Conservation (phyloP, 345 rosid genomes). For the Eucalyptus microcorys region DNA sequence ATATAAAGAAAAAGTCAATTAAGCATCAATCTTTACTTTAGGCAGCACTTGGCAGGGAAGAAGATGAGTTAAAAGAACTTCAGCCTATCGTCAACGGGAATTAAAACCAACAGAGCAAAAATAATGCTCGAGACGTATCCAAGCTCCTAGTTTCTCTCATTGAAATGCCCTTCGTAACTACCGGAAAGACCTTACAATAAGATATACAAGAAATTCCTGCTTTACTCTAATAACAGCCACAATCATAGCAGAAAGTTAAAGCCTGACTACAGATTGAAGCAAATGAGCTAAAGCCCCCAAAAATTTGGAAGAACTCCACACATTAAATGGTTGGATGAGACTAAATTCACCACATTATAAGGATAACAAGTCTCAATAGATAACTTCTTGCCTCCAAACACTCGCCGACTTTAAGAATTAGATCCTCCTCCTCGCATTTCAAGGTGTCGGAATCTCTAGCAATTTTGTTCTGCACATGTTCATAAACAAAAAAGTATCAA, state of each 20-base stretch:
- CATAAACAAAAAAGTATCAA: background rate
- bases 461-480: slow-evolving; percentile 54
- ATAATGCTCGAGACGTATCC: background rate
- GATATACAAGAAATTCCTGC: background rate
- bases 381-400: slow-evolving; percentile 73
- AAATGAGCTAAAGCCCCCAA: background rate
- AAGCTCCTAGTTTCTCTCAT: background rate
- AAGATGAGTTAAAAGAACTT: background rate
- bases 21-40: background rate
- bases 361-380: background rate
- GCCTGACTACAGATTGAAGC: background rate
- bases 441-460: slow-evolving; percentile 57
- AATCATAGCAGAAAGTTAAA: background rate
- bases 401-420: slow-evolving; percentile 88
- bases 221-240: background rate
- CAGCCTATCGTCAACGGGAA: background rate
- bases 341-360: background rate
- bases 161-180: background rate
- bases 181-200: background rate
- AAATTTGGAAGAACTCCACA: background rate
- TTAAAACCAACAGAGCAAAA: background rate
- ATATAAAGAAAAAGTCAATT: background rate
- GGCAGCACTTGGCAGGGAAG: background rate
- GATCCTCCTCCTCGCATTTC: slow-evolving; percentile 64
- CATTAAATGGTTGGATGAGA: background rate